Conservation (phyloP, 805 yeast genomes). For the Candida xiaguanensis region DNA sequence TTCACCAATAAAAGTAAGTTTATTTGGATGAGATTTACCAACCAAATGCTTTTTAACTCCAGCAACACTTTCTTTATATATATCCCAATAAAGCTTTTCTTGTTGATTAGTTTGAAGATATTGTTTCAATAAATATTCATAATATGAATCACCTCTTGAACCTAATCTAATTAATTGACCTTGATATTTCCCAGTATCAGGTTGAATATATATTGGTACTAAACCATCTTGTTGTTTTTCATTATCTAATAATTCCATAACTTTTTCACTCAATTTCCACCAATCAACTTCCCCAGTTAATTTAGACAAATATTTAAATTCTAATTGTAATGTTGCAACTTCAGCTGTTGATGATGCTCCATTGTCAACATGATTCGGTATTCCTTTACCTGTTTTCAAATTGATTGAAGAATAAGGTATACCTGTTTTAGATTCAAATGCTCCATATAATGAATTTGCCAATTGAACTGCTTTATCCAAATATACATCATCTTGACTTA, state of each 20-base stretch:
- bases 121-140: conserved; percentile 84
- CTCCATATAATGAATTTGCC: conserved; percentile 69
- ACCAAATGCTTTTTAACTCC: conserved; percentile 74
- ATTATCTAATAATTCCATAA: conserved; percentile 65
- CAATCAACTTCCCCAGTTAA: conserved; percentile 75
- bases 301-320: conserved; percentile 74
- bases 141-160: conserved; percentile 89
- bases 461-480: conserved; percentile 75
- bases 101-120: conserved; percentile 69
- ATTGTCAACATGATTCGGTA: conserved; percentile 55
- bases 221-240: conserved; percentile 69
- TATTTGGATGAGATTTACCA: conserved; percentile 56
- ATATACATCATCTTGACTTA: conserved; percentile 65
- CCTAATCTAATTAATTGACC: conserved; percentile 74
- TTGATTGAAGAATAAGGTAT: conserved; percentile 80
- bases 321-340: conserved; percentile 82
- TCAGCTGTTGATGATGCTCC: conserved; percentile 92
- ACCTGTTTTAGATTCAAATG: conserved; percentile 64
- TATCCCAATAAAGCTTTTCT: conserved; percentile 58
- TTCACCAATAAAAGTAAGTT: conserved; percentile 73
- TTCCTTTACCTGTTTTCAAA: conserved; percentile 58
- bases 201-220: conserved; percentile 76
- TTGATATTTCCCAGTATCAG: conserved; percentile 67
- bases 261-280: conserved; percentile 76
- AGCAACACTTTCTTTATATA: conserved; percentile 73